Evolutionary conservation across 2,329 filamentous ascomycete genomes (phyloP).

Genomic region (Trichoderma breve): DNA sequence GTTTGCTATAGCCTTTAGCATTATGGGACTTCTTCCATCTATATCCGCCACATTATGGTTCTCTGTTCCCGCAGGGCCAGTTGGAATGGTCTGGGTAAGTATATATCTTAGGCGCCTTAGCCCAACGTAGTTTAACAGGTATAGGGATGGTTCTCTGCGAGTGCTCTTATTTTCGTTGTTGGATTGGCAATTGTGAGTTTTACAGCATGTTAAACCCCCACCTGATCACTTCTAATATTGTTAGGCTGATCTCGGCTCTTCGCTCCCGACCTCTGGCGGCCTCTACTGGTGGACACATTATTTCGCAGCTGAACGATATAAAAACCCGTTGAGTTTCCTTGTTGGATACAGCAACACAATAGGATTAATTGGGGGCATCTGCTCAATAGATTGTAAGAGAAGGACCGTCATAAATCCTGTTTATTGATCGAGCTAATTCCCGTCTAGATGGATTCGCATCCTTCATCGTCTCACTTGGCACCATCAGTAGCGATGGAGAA

Average conservation of each 20-base stretch:
- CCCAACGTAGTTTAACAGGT: not conserved
- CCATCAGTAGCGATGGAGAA: not conserved
- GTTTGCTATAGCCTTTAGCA: slow-evolving; percentile 6
- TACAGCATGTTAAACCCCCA: too few species aligned
- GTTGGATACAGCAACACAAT: slow-evolving; percentile 9
- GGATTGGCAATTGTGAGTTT: not conserved
- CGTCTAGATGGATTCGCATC: not conserved
- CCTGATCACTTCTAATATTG: not conserved
- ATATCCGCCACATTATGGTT: slow-evolving; percentile 8
- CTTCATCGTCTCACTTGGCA: not conserved
- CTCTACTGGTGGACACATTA: slow-evolving; percentile 12
- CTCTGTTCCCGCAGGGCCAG: not conserved
- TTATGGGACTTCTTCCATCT: slow-evolving; percentile 1
- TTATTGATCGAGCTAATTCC: not conserved
- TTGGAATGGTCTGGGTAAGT: slow-evolving; percentile 13
- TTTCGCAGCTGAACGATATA: not conserved
- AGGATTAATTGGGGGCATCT: not conserved
- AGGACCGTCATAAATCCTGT: not conserved
- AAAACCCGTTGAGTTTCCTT: not conserved
- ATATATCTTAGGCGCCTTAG: too few species aligned
- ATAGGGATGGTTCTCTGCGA: slow-evolving; percentile 11
- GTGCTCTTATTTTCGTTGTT: not conserved
- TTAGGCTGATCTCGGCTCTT: slow-evolving; percentile 8
- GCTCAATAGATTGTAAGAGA: slow-evolving; percentile 3
- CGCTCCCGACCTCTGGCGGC: not conserved